Percentiles rank a stretch among this genome's conserved stretches.
phyloP scores from a whole-genome alignment of 2,329 filamentous ascomycete species.

The Penicillium sp. region DNA sequence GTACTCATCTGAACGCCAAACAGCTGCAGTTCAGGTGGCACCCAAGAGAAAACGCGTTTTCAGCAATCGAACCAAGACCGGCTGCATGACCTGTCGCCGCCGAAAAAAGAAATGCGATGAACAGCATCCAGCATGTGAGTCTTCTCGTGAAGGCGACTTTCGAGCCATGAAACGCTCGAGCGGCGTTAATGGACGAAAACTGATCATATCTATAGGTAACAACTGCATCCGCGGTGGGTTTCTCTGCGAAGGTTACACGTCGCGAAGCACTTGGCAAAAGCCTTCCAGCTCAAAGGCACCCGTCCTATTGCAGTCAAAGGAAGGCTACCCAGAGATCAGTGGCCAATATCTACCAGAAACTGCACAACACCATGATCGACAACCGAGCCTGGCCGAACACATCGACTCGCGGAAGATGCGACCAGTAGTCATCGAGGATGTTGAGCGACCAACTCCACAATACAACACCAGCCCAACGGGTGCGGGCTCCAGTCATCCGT shows the following conservation, averaged over 20 bases:
- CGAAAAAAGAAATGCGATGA: constrained; percentile 48
- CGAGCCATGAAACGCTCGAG: not conserved
- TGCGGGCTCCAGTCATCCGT: constrained; percentile 31
- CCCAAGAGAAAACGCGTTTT: constrained; percentile 59
- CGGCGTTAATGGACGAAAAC: not conserved
- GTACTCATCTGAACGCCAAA: constrained; percentile 34
- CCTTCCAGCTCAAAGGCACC: constrained; percentile 65
- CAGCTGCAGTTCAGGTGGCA: constrained; percentile 39
- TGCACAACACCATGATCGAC: constrained; percentile 41
- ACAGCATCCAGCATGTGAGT: constrained; percentile 83
- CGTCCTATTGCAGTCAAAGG: constrained; percentile 80
- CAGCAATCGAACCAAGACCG: constrained; percentile 93
- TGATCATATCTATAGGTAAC: constrained; percentile 60
- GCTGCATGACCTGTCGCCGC: constrained; percentile 36
- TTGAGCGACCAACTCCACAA: constrained; percentile 36
- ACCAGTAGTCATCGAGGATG: constrained; percentile 48
- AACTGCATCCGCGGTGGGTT: constrained; percentile 92
- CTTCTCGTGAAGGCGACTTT: not conserved
- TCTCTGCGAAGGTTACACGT: constrained; percentile 84
- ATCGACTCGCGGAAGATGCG: constrained; percentile 47
- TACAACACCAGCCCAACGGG: constrained; percentile 44
- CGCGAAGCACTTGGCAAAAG: constrained; percentile 74
- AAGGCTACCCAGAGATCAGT: constrained; percentile 50
- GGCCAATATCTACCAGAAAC: constrained; percentile 41
- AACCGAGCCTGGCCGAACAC: constrained; percentile 33